A percentile compares a stretch with the other conserved stretches of the same genome.
Conservation (phyloP, 805 yeast species). For the Sugiyamaella floridensis region DNA sequence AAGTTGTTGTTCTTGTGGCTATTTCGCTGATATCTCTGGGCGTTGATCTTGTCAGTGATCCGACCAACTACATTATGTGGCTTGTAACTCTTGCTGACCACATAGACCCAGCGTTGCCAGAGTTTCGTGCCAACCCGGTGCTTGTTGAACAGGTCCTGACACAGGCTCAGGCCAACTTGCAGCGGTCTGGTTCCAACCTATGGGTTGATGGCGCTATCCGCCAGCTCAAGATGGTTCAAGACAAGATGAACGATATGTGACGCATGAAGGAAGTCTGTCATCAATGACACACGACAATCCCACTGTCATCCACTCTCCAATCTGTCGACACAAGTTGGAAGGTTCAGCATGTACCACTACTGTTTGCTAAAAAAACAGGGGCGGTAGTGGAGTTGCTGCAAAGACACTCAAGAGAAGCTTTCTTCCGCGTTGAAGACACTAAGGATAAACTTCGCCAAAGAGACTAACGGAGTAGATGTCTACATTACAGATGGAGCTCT, state of each 20-base stretch:
- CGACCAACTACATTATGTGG: constrained; percentile 1
- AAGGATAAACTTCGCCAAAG: too few species aligned
- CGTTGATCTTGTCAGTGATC: neutral
- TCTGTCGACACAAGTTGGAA: too few species aligned
- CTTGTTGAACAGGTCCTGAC: constrained; percentile 11
- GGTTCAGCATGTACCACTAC: too few species aligned
- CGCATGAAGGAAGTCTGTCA: too few species aligned
- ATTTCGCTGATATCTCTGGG: constrained; percentile 10
- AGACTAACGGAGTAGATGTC: too few species aligned
- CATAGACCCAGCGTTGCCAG: neutral
- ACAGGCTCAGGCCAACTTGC: constrained; percentile 8
- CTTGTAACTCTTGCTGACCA: neutral
- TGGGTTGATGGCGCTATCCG: neutral
- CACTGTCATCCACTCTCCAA: too few species aligned
- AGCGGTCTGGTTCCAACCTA: neutral
- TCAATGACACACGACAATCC: too few species aligned
- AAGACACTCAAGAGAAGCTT: too few species aligned
- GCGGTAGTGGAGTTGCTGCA: too few species aligned
- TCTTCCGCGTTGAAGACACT: too few species aligned
- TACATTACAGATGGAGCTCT: too few species aligned
- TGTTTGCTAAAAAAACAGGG: too few species aligned
- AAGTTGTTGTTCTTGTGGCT: constrained; percentile 9
- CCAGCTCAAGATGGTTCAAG: neutral
- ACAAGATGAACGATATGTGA: neutral
- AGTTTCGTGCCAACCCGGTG: constrained; percentile 2